These are phyloP conservation scores for Vitis vinifera DNA, from an alignment of 164 flowering plant species.

Conservation along the genomic window ASM3070453v1 NC_081805.1:5191001-5191500, in stretches of 20 bases:
- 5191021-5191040: neutral
- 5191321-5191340: neutral
- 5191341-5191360: neutral
- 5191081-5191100: neutral
- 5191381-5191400: neutral
- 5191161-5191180: slow-evolving; percentile 66
- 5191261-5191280: slow-evolving; percentile 18
- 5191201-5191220: slow-evolving; percentile 85
- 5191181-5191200: slow-evolving; percentile 96
- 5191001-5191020: neutral
- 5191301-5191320: neutral
- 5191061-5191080: slow-evolving; percentile 1
- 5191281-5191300: neutral
- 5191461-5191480: too few relatives aligned
- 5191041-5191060: neutral
- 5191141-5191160: neutral
- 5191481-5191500: too few relatives aligned
- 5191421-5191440: too few relatives aligned
- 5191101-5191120: neutral
- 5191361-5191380: too few relatives aligned
- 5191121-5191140: neutral
- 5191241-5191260: slow-evolving; percentile 92
- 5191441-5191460: too few relatives aligned
- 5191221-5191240: slow-evolving; percentile 83
- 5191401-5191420: neutral